Evolutionary conservation across 345 rosid genomes (phyloP), one percentile per base, ranked within the genome.

Genomic region (Trapa bicornis): DNA sequence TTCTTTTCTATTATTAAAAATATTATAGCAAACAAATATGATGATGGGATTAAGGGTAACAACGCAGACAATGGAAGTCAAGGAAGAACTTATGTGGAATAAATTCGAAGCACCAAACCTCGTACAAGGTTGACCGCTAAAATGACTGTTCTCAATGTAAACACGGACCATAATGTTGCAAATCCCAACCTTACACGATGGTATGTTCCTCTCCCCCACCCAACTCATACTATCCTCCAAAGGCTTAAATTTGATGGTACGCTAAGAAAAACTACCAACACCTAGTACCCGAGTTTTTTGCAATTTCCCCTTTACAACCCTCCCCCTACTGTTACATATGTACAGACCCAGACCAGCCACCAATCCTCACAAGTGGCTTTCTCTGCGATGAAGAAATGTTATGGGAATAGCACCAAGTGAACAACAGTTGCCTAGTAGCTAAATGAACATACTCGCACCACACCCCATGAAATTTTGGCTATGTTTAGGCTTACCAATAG

Each of bases 301-400:
- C 65, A 35, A 36, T 68, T 68, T 60, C 65, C 64, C 29, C 65
- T 68, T 68, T 68, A 68, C 71, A 68, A 58, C 63, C 54, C 71
- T 58, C 13, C 71, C 54, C 47, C 53, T 68, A 68, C 42, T 58
- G 70, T 67, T 67, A 67, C 57, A 54, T 67, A 67, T 67, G 70
- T 67, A 67, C 70, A 58, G 29, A 17, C 33, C 60, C 22, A 6
- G 60, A n/a, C 60, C 16, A 12, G 63, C 2, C 63, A n/a, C 16
- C 38, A 58, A 29, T 58, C 63, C 37, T 35, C 38, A 58, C 63
- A 58, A 58, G 37, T 32, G 4, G 3, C 63, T 32, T 5, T 32
- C 38, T 58, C 38, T 32, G 33, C 61, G 2, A 32, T 58, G 63
- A 58, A 10, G 3, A 58, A 58, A 35, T 33, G 63, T 13, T 6